Conservation (phyloP, 2,329 filamentous ascomycete species). For the Botryotinia calthae region DNA sequence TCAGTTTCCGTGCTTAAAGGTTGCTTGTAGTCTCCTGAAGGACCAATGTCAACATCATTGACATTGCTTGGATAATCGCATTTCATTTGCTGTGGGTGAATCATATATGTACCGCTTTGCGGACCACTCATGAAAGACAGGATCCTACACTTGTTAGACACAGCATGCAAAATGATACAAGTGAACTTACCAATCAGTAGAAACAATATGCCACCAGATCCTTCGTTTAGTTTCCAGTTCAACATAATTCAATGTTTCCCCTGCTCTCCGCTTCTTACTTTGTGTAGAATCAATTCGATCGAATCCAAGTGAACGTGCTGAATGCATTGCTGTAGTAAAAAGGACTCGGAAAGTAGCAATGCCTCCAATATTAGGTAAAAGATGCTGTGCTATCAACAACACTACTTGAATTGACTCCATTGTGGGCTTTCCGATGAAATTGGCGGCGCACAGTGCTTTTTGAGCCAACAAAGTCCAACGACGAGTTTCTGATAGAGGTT, state of each 20-base stretch:
- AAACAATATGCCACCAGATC: slow-evolving; percentile 44
- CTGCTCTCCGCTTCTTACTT: slow-evolving; percentile 28
- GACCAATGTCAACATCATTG: slow-evolving; percentile 39
- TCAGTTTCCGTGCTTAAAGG: slow-evolving; percentile 31
- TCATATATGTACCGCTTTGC: slow-evolving; percentile 41
- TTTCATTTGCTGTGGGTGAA: slow-evolving; percentile 42
- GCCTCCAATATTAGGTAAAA: slow-evolving; percentile 41
- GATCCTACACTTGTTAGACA: slow-evolving; percentile 32
- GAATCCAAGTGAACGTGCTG: slow-evolving; percentile 29
- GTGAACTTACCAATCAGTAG: slow-evolving; percentile 40
- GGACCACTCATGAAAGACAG: slow-evolving; percentile 40
- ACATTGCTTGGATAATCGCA: slow-evolving; percentile 41
- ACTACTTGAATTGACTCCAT: slow-evolving; percentile 42
- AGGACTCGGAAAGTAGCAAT: slow-evolving; percentile 39
- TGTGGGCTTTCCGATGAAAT: slow-evolving; percentile 31
- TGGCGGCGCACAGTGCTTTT: slow-evolving; percentile 32
- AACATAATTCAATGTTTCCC: slow-evolving; percentile 30
- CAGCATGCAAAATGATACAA: neutral
- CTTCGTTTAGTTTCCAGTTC: slow-evolving; percentile 41
- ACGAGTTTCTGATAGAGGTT: slow-evolving; percentile 16
- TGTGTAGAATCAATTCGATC: slow-evolving; percentile 28
- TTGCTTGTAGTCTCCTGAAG: slow-evolving; percentile 26
- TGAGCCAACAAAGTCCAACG: slow-evolving; percentile 28
- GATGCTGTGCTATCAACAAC: slow-evolving; percentile 40
- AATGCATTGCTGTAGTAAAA: slow-evolving; percentile 37